Evolutionary conservation across 192 early-diverging fungal species (phyloP), one percentile per base, ranked within the genome.

Genomic region (Linnemannia elongata): DNA sequence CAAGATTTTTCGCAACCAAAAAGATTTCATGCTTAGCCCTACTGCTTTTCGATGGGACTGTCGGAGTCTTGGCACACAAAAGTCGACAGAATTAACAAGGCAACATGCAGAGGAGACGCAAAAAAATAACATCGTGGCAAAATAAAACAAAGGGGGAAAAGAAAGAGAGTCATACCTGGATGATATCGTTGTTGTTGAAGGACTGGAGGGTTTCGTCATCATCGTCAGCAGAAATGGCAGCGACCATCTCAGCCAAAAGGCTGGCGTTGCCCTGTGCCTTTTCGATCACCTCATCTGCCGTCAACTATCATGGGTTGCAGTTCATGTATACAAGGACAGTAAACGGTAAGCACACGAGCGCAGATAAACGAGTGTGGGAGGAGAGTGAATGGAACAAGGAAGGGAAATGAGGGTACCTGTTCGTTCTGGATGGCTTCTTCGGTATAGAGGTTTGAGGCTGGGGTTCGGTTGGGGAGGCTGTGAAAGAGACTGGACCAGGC

Each of bases 381-480:
- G 55, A 22, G 17, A n/a, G 41, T 8, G 5, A 39, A 24, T 30
- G 20, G 44, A 17, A 69, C 3, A 79, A 33, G 5, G 1, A 8
- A 5, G 13, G 27, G 73, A 33, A 35, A 36, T 15, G 27, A 15
- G n/a, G 18, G 44, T 78, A 80, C 79, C 74, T 77, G 30, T 35
- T 77, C 75, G 68, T 86, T 86, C 17, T 76, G 69, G 18, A 86
- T 73, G 30, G 78, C 74, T 57, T 86, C 78, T 36, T 86, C 83
- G 7, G 79, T 80, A 70, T 86, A 86, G 69, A 85, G 66, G 10
- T 35, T 54, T 36, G 77, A 85, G 18, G 76, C 81, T 2, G 81
- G 81, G 15, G 81, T 77, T n/a, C 18, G 60, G 76, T 77, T 73
- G 54, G 82, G 76, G 17, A 83, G 38, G 24, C 71, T 71, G 33